A percentile compares a stretch with the other conserved stretches of the same genome.
These are phyloP conservation scores for Monosporascus sp. DNA, from an alignment of 2,329 filamentous ascomycete species.

Conservation along the genomic window DNA sequence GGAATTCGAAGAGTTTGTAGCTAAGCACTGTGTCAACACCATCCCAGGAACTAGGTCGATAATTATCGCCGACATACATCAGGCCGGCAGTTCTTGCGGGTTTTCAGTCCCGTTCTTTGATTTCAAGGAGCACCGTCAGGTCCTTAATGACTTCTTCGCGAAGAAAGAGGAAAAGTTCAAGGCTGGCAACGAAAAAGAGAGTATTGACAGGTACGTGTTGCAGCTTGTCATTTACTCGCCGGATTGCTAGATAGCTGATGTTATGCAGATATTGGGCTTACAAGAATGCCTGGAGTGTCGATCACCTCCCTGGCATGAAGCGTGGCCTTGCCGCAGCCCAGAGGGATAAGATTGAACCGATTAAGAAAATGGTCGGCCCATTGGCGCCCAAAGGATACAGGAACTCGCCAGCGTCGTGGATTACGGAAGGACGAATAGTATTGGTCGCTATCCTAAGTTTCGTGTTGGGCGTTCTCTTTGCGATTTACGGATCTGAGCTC, in stretches of 20 bases:
- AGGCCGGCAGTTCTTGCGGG: constrained; percentile 35
- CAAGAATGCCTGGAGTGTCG: constrained; percentile 36
- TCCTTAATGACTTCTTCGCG: constrained; percentile 28
- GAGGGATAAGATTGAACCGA: constrained; percentile 27
- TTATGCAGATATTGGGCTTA: constrained; percentile 30
- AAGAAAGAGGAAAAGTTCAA: constrained; percentile 27
- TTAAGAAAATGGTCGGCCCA: constrained; percentile 35
- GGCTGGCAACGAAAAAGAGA: constrained; percentile 30
- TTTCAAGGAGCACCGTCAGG: constrained; percentile 31
- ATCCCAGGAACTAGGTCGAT: constrained; percentile 30
- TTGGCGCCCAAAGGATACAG: constrained; percentile 17
- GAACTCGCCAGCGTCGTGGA: not conserved
- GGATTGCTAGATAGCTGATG: not conserved
- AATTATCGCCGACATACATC: constrained; percentile 33
- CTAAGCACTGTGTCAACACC: constrained; percentile 21
- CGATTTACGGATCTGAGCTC: not conserved
- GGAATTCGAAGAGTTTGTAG: not conserved
- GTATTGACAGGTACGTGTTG: constrained; percentile 24
- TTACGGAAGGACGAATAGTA: not conserved
- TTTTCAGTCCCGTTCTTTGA: constrained; percentile 35
- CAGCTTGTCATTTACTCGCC: not conserved
- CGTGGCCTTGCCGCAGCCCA: constrained; percentile 25
- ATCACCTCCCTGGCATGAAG: constrained; percentile 33
- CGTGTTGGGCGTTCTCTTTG: not conserved
- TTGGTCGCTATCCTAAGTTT: not conserved